phyloP scores from a whole-genome alignment of 345 rosid species.

The Rhizophora apiculata region DNA sequence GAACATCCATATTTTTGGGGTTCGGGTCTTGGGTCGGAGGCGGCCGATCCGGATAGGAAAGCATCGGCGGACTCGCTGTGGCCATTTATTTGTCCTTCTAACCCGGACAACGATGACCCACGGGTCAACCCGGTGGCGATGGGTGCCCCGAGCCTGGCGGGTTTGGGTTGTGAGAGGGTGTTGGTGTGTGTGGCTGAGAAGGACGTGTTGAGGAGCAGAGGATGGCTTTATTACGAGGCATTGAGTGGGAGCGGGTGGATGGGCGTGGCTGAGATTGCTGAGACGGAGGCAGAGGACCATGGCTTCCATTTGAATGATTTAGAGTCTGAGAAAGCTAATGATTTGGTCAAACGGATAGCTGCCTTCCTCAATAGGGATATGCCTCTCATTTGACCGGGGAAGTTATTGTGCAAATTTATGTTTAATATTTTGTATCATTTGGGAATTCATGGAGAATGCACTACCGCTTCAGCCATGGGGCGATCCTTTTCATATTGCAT shows the following conservation, averaged over 20 bases:
- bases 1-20: conserved; percentile 25
- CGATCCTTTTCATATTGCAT: no score
- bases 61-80: conserved; percentile 33
- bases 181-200: conserved; percentile 18
- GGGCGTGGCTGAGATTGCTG: conserved; percentile 26
- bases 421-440: not conserved
- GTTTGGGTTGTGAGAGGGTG: conserved; percentile 20
- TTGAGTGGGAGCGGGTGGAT: conserved; percentile 25
- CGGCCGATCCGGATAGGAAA: conserved; percentile 24
- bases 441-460: no score
- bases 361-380: conserved; percentile 33
- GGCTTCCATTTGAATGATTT: conserved; percentile 18
- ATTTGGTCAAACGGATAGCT: conserved; percentile 35
- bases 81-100: conserved; percentile 43
- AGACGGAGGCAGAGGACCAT: conserved; percentile 16
- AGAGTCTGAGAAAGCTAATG: conserved; percentile 30
- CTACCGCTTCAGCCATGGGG: no score
- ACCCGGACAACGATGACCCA: conserved; percentile 37
- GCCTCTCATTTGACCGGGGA: conserved; percentile 13
- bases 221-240: conserved; percentile 20
- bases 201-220: conserved; percentile 22
- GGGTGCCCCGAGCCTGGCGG: conserved; percentile 3
- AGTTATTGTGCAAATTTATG: not conserved
- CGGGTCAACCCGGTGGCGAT: conserved; percentile 14
- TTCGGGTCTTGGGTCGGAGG: conserved; percentile 6